Evolutionary conservation across 2,329 filamentous ascomycete species (phyloP), one percentile per base, ranked within the genome.

Genomic region (Fusarium anthophilum): DNA sequence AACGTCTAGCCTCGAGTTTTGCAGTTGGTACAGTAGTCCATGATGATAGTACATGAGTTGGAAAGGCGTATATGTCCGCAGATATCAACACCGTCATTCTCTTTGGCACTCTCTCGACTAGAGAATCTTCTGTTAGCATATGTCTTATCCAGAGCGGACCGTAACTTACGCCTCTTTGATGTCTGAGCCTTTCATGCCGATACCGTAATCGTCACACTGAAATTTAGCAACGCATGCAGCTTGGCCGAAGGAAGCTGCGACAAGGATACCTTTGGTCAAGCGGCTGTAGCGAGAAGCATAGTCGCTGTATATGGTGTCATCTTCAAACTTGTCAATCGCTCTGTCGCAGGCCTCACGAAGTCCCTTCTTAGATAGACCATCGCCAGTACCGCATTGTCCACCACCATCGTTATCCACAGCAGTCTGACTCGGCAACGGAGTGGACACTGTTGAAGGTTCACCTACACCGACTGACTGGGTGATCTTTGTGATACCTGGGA

Each of bases 11-110:
- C 66, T 28, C 35, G 35, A 10, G 45, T 47, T 9, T 57, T 41
- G 20, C 66, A 69, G 28, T 64, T 47, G 7, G 65, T 47, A 20
- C 64, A 69, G 37, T 70, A 70, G 18, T 70, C 65, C 57, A 70
- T 64, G 2, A 60, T 45, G 13, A 69, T 30, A n/a, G 11, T 59
- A 20, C 68, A 65, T 20, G 58, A 69, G 43, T 70, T 70, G 1
- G 68, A 69, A 14, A 70, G 57, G 4, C 35, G 8, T 22, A 70
- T 38, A 32, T 70, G 63, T 7, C 68, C 65, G 26, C 68, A 70
- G 14, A 69, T 60, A 35, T 32, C 37, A 7, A 69, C 45, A 8
- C 44, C 28, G 10, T 60, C 22, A 5, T 69, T 47, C 8, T 17
- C 13, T 15, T 64, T 70, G 3, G 61, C 61, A 9, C 30, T 38